Evolutionary conservation across 2,329 filamentous ascomycete species (phyloP).

Genomic region (Ophiostoma sp.): DNA sequence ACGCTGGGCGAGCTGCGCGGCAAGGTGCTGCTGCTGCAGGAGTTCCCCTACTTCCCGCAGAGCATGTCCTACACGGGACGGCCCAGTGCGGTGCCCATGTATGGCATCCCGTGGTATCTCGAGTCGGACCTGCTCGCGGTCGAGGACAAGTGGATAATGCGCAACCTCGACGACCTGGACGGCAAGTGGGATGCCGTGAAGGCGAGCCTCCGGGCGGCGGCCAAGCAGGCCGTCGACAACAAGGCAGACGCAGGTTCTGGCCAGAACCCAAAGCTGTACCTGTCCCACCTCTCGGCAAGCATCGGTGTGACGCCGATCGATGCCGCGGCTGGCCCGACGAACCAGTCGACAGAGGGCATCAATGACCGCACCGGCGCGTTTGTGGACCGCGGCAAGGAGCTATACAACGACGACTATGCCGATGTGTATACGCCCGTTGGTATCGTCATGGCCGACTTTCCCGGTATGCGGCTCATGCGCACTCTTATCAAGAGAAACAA

Average conservation of each 20-base stretch:
- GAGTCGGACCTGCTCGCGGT: slow-evolving; percentile 40
- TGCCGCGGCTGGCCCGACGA: slow-evolving; percentile 44
- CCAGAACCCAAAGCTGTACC: slow-evolving; percentile 33
- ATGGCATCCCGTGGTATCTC: slow-evolving; percentile 43
- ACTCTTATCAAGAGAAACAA: slow-evolving; percentile 40
- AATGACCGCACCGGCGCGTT: slow-evolving; percentile 46
- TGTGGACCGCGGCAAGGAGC: slow-evolving; percentile 17
- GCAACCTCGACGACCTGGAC: slow-evolving; percentile 39
- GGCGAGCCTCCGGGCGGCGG: slow-evolving; percentile 38
- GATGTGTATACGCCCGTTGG: slow-evolving; percentile 33
- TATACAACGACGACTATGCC: neutral
- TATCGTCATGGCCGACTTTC: slow-evolving; percentile 47
- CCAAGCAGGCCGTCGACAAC: slow-evolving; percentile 22
- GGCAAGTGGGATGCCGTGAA: slow-evolving; percentile 44
- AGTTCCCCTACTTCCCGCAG: slow-evolving; percentile 36
- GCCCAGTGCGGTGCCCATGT: slow-evolving; percentile 25
- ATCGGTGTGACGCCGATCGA: slow-evolving; percentile 46
- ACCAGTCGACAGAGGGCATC: slow-evolving; percentile 41
- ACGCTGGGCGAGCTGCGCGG: slow-evolving; percentile 43
- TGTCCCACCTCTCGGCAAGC: slow-evolving; percentile 45
- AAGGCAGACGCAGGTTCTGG: no score
- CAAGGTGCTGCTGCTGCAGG: slow-evolving; percentile 44
- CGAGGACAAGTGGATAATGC: slow-evolving; percentile 45
- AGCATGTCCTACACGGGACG: slow-evolving; percentile 17
- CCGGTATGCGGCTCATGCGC: slow-evolving; percentile 40